Percentiles rank a stretch among this genome's conserved stretches.
phyloP scores from a whole-genome alignment of 805 yeast species.

The Sugiyamaella marilandica region DNA sequence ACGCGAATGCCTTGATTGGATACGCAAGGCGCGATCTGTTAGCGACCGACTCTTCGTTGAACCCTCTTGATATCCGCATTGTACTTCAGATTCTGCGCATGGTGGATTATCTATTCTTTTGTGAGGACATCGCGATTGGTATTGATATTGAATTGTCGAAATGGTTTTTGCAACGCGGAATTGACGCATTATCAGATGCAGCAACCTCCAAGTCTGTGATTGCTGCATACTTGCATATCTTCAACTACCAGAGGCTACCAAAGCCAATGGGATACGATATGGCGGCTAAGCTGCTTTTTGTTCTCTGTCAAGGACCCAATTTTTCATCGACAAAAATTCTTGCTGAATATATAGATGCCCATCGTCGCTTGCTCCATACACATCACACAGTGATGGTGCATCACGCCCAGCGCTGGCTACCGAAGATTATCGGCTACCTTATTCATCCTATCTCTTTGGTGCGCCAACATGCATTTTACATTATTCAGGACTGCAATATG shows the following conservation, averaged over 20 bases:
- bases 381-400: conserved; percentile 14
- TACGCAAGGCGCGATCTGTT: conserved; percentile 20
- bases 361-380: conserved; percentile 12
- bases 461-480: conserved; percentile 17
- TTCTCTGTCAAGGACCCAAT: conserved; percentile 13
- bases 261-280: conserved; percentile 14
- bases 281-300: conserved; percentile 14
- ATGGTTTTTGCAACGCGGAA: conserved; percentile 19
- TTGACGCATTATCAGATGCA: conserved; percentile 16
- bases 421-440: conserved; percentile 10
- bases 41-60: conserved; percentile 9
- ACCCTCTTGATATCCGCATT: conserved; percentile 14
- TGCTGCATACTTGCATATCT: conserved; percentile 22
- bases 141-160: conserved; percentile 16
- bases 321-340: conserved; percentile 17
- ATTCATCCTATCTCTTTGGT: conserved; percentile 10
- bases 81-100: conserved; percentile 17
- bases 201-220: conserved; percentile 15
- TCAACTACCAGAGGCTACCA: conserved; percentile 20
- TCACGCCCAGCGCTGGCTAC: conserved; percentile 17
- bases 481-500: conserved; percentile 16
- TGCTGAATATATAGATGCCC: conserved; percentile 14
- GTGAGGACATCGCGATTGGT: conserved; percentile 13
- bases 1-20: conserved; percentile 10
- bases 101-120: conserved; percentile 20